These are phyloP conservation scores for Pseudogymnoascus sp. DNA, from an alignment of 2,329 filamentous ascomycete genomes.

Conservation along the genomic window DNA sequence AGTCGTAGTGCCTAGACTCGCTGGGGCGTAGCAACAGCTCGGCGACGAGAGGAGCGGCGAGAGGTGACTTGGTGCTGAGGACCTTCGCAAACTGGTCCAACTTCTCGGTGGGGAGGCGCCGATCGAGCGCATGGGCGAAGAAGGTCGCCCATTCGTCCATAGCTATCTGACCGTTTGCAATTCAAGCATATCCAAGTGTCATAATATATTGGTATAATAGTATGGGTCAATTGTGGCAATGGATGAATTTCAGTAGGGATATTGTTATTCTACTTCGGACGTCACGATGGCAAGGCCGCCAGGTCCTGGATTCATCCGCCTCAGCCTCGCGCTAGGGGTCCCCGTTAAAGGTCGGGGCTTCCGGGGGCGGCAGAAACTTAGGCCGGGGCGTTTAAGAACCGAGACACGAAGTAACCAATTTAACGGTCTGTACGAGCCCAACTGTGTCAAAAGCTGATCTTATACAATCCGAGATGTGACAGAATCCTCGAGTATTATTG, in stretches of 20 bases:
- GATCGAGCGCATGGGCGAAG: slow-evolving; percentile 39
- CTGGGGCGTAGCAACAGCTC: slow-evolving; percentile 51
- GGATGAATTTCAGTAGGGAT: background rate
- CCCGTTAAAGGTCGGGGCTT: background rate
- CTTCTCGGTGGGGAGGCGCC: slow-evolving; percentile 43
- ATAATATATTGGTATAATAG: background rate
- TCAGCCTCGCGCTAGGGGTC: background rate
- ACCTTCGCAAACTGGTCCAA: slow-evolving; percentile 45
- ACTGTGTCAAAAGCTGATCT: slow-evolving; percentile 4
- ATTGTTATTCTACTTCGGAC: background rate
- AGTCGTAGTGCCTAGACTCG: slow-evolving; percentile 30
- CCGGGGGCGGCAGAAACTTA: background rate
- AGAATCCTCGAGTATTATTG: background rate
- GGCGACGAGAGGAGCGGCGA: slow-evolving; percentile 44
- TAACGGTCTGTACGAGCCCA: slow-evolving; percentile 4
- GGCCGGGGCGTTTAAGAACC: background rate
- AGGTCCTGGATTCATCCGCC: background rate
- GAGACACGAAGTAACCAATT: slow-evolving; percentile 3
- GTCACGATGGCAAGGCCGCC: background rate
- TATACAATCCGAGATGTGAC: slow-evolving; percentile 6
- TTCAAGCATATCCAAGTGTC: background rate
- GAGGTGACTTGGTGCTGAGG: slow-evolving; percentile 42
- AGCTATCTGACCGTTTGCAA: background rate
- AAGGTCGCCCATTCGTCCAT: slow-evolving; percentile 40
- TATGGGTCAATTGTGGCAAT: background rate